These are phyloP conservation scores for Blastomyces emzantsi DNA, from an alignment of 2,329 filamentous ascomycete genomes.

Conservation along the genomic window DNA sequence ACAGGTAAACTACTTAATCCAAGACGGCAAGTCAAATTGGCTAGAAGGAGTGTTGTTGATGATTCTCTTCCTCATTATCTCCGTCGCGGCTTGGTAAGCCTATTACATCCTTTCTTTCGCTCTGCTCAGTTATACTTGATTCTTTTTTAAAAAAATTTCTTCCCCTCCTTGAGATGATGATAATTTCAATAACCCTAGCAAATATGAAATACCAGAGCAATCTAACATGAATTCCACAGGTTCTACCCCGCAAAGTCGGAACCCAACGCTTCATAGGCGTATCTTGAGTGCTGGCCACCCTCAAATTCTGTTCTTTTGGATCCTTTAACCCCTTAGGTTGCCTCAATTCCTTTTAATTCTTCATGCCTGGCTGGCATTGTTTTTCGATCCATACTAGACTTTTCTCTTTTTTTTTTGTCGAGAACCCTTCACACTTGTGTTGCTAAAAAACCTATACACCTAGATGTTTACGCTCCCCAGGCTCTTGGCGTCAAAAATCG, in stretches of 20 bases:
- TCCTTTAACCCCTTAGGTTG: neutral
- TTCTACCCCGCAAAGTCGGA: conserved; percentile 12
- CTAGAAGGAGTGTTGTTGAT: conserved; percentile 54
- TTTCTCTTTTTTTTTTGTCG: neutral
- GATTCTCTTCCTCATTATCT: conserved; percentile 54
- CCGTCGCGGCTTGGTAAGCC: conserved; percentile 48
- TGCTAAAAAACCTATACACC: neutral
- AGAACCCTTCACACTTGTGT: neutral
- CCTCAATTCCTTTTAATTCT: neutral
- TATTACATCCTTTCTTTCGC: neutral
- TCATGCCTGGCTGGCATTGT: neutral
- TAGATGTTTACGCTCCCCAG: neutral
- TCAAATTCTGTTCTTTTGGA: neutral
- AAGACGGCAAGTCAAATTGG: conserved; percentile 51
- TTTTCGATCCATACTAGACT: neutral
- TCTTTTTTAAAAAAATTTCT: neutral
- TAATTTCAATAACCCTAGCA: neutral
- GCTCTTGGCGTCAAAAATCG: neutral
- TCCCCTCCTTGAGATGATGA: neutral
- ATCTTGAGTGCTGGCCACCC: neutral
- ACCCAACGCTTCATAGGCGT: neutral
- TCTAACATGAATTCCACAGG: conserved; percentile 3
- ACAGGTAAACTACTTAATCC: conserved; percentile 54
- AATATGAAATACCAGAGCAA: neutral
- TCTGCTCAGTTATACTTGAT: neutral